These are phyloP conservation scores for Pestalotiopsis sp. DNA, from an alignment of 2,329 filamentous ascomycete species.

Conservation along the genomic window DNA sequence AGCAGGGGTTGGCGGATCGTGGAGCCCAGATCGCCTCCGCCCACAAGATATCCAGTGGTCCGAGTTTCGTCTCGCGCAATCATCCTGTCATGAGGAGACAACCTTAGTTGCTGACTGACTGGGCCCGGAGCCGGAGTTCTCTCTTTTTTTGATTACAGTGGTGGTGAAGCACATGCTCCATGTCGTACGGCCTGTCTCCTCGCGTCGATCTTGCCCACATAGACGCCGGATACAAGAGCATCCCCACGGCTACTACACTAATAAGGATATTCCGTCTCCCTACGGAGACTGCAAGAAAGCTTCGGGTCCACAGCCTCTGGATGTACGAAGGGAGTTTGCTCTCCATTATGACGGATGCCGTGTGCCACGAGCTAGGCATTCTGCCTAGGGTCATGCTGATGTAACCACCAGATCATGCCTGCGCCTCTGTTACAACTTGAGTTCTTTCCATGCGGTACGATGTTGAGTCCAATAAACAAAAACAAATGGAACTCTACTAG, in stretches of 20 bases:
- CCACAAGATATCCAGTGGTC: neutral
- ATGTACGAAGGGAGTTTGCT: neutral
- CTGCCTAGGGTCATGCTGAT: neutral
- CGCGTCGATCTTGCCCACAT: slow-evolving; percentile 8
- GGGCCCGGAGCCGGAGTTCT: slow-evolving; percentile 8
- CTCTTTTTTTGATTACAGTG: slow-evolving; percentile 2
- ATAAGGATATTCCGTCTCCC: neutral
- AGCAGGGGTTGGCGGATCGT: slow-evolving; percentile 11
- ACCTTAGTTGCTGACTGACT: neutral
- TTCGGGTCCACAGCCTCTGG: neutral
- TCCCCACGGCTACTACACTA: neutral
- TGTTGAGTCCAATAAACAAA: neutral
- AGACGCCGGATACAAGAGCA: slow-evolving; percentile 10
- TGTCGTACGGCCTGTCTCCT: slow-evolving; percentile 16
- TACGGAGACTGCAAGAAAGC: neutral
- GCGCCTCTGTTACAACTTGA: neutral
- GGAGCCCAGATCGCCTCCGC: slow-evolving; percentile 10
- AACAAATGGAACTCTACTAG: neutral
- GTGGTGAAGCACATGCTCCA: slow-evolving; percentile 10
- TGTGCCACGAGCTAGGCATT: neutral
- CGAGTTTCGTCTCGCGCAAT: neutral
- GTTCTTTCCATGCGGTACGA: neutral
- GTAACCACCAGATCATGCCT: neutral
- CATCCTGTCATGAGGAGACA: neutral
- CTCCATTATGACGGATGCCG: neutral